These are phyloP conservation scores for Suzukiozyma palmioleophila DNA, from an alignment of 1,139 yeast species.

Conservation along the genomic window DNA sequence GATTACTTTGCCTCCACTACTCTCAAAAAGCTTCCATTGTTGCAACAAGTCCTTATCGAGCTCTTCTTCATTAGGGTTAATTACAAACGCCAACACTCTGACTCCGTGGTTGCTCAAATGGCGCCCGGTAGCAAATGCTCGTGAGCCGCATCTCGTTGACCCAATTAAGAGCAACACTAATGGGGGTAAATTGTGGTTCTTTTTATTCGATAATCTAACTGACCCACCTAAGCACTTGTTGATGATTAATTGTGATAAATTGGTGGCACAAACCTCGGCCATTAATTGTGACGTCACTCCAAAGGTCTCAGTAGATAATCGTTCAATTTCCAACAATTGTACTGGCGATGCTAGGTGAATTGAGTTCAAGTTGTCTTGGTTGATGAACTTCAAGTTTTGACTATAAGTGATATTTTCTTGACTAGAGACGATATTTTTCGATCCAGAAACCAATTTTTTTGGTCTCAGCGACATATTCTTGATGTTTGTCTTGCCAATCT, in stretches of 20 bases:
- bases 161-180: constrained; percentile 70
- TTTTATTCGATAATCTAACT: constrained; percentile 49
- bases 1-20: constrained; percentile 42
- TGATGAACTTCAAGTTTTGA: constrained; percentile 17
- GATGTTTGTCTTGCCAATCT: constrained; percentile 22
- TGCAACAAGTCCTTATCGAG: constrained; percentile 23
- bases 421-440: constrained; percentile 4
- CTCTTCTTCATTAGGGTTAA: constrained; percentile 29
- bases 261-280: constrained; percentile 71
- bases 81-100: constrained; percentile 56
- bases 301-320: constrained; percentile 50
- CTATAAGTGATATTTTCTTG: constrained; percentile 5
- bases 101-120: constrained; percentile 74
- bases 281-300: constrained; percentile 46
- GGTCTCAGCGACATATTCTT: constrained; percentile 6
- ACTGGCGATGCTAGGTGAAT: constrained; percentile 74
- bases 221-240: constrained; percentile 63
- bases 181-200: constrained; percentile 76
- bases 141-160: constrained; percentile 66
- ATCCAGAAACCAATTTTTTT: constrained; percentile 7
- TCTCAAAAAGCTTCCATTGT: constrained; percentile 54
- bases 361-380: constrained; percentile 17
- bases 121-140: constrained; percentile 78
- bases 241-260: constrained; percentile 56
- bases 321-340: constrained; percentile 76